Evolutionary conservation across 331 rosid genomes (phyloP).

Genomic region (Malus hybrid): DNA sequence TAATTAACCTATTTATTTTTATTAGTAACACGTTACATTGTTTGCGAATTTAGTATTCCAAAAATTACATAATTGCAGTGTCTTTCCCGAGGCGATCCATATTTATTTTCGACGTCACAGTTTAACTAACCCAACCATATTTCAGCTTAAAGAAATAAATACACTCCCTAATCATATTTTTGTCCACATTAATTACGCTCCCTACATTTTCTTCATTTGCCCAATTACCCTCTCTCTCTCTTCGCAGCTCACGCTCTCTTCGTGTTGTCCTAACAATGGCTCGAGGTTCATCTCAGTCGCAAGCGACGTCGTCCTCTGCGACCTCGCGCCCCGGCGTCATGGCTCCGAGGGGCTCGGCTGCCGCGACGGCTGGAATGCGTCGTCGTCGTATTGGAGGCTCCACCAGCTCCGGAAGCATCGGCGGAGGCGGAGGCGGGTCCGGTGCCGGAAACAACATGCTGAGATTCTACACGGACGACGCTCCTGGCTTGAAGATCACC

Average conservation of each 20-base stretch:
- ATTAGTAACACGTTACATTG: too few relatives aligned
- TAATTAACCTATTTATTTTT: too few relatives aligned
- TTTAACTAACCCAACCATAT: background rate
- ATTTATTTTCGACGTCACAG: background rate
- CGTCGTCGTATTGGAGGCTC: conserved; percentile 53
- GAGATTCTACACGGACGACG: conserved; percentile 92
- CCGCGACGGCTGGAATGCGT: conserved; percentile 83
- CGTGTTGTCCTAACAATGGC: conserved; percentile 37
- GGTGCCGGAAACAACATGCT: conserved; percentile 67
- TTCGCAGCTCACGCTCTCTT: background rate
- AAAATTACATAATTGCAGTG: too few relatives aligned
- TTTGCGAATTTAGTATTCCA: too few relatives aligned
- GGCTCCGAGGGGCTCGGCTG: conserved; percentile 92
- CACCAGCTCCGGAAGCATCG: conserved; percentile 22
- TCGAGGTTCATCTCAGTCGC: conserved; percentile 84
- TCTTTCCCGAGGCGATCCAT: conserved; percentile 1
- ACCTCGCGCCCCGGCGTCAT: conserved; percentile 54
- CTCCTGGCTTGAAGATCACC: conserved; percentile 83
- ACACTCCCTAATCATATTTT: background rate
- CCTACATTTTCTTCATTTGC: background rate
- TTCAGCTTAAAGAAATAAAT: background rate
- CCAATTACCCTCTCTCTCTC: background rate
- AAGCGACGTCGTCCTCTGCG: conserved; percentile 41
- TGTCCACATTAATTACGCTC: background rate
- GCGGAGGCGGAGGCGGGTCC: conserved; percentile 32